Base-by-base conservation (phyloP, 129 eudicot genomes). In the Helianthus tuberosus region DNA sequence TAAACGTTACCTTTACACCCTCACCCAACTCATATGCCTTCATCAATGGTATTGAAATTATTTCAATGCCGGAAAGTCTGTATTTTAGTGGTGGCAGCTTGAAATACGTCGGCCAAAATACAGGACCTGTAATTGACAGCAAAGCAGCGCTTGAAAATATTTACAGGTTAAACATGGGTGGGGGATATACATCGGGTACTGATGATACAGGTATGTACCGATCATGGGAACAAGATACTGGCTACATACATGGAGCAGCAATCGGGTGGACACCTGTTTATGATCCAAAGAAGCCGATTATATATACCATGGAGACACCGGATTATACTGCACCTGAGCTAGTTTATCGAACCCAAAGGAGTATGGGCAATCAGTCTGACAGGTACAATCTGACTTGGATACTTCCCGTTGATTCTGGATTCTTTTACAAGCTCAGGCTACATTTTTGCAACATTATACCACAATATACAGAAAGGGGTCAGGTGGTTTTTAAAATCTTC, bases 31-130 rank as follows among this genome's bases (percentile, higher is more conserved):
- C 96, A 44, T 82, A 76, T 29, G 91, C 83, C 15, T 86, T 86
- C 78, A 59, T 89, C 58, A 89, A 89, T 41, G 96, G 91, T 7
- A 86, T 86, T 17, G 96, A 86, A 69, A 41, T 86, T 17, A 55
- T 89, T 53, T 83, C 91, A 7, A 77, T 77, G 80, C 96, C 96
- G 0, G 76, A 86, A 9, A 61, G 74, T 39, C 74, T 86, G 27
- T 43, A 79, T 0, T 52, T 79, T 6, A 70, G 69, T 3, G 4
- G 13, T 1, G 36, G 11, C 5, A 13, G 16, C 0, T 0, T 16
- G 2, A 63, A 63, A 2, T 36, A 1, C 5, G 0, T 76, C 3
- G 79, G 38, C 3, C 64, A 11, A 6, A 27, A 5, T 12, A 11
- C 77, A n/a, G 47, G 17, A 6, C 68, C 43, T 5, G 1, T 6